Conservation (phyloP, 169 alveolate genomes). For the Theileria annulata region DNA sequence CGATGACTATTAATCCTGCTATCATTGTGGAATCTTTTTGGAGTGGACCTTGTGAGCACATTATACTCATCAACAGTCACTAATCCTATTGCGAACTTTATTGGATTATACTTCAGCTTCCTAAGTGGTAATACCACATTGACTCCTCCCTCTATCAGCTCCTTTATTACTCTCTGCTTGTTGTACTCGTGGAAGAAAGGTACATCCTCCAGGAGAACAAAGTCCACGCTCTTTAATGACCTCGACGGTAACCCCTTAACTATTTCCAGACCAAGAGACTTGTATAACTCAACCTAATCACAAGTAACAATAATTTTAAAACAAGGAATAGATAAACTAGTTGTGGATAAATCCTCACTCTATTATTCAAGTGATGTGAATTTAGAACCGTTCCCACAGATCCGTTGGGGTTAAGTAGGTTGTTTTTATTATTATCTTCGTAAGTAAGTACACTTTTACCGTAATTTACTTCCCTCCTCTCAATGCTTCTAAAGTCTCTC, state of each 20-base stretch:
- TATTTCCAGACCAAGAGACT: slow-evolving; percentile 54
- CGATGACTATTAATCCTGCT: not conserved
- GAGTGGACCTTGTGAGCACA: not conserved
- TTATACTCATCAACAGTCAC: slow-evolving; percentile 19
- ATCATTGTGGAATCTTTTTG: not conserved
- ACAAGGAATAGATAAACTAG: not conserved
- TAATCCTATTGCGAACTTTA: slow-evolving; percentile 44
- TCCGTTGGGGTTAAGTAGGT: slow-evolving; percentile 56
- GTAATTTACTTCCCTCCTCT: slow-evolving; percentile 58
- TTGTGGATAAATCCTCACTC: not conserved
- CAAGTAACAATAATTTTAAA: not conserved
- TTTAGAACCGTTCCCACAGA: slow-evolving; percentile 56
- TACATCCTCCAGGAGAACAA: slow-evolving; percentile 36
- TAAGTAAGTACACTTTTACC: slow-evolving; percentile 39
- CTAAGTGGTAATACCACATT: slow-evolving; percentile 46
- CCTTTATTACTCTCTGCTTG: slow-evolving; percentile 54
- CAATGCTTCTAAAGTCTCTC: slow-evolving; percentile 60
- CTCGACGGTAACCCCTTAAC: slow-evolving; percentile 47
- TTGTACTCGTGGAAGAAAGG: slow-evolving; percentile 49
- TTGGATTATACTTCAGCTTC: slow-evolving; percentile 53
- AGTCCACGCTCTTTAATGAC: slow-evolving; percentile 48
- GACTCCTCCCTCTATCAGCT: slow-evolving; percentile 61
- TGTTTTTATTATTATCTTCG: slow-evolving; percentile 19
- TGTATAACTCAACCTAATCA: slow-evolving; percentile 51
- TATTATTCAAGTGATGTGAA: slow-evolving; percentile 27